Percentiles rank a stretch among this genome's conserved stretches.
Evolutionary conservation across 208 protist genomes (phyloP).

Genomic region (Novymonas esmeraldas): DNA sequence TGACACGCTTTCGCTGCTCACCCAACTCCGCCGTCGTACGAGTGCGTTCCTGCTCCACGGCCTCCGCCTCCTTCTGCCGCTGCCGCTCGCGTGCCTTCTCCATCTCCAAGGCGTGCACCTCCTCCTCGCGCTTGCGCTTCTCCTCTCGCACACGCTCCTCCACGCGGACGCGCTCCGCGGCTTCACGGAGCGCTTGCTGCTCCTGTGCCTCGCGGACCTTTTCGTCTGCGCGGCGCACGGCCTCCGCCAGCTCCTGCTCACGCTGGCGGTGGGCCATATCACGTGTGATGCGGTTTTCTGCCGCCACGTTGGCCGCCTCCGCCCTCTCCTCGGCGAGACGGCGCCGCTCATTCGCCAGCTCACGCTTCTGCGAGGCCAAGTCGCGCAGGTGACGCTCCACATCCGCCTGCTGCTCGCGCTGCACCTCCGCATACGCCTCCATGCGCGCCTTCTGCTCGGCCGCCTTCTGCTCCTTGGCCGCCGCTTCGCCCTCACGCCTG

Average conservation of each 20-base stretch:
- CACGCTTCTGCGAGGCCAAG: conserved; percentile 67
- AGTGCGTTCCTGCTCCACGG: conserved; percentile 49
- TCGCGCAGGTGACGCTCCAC: conserved; percentile 78
- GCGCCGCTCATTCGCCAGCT: conserved; percentile 65
- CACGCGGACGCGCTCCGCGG: conserved; percentile 38
- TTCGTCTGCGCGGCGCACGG: conserved; percentile 59
- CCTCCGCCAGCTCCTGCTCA: conserved; percentile 63
- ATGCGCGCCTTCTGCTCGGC: conserved; percentile 50
- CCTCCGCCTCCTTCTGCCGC: conserved; percentile 41
- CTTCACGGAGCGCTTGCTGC: conserved; percentile 48
- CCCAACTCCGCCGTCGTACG: conserved; percentile 63
- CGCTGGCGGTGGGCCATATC: conserved; percentile 52
- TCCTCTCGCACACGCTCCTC: conserved; percentile 50
- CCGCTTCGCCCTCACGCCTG: conserved; percentile 52
- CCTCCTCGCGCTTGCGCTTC: conserved; percentile 36
- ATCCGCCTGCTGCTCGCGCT: conserved; percentile 74
- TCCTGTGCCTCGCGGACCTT: conserved; percentile 68
- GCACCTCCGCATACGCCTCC: conserved; percentile 61
- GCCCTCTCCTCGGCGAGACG: conserved; percentile 62
- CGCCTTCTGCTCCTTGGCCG: conserved; percentile 35
- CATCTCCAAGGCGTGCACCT: conserved; percentile 37
- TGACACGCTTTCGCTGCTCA: conserved; percentile 61
- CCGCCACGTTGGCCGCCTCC: conserved; percentile 39
- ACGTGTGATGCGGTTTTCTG: conserved; percentile 48
- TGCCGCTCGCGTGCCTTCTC: conserved; percentile 45